Percentiles rank a stretch among this genome's conserved stretches.
Conservation (phyloP, 176 grass and related monocot genomes). For the Oryza nivara region DNA sequence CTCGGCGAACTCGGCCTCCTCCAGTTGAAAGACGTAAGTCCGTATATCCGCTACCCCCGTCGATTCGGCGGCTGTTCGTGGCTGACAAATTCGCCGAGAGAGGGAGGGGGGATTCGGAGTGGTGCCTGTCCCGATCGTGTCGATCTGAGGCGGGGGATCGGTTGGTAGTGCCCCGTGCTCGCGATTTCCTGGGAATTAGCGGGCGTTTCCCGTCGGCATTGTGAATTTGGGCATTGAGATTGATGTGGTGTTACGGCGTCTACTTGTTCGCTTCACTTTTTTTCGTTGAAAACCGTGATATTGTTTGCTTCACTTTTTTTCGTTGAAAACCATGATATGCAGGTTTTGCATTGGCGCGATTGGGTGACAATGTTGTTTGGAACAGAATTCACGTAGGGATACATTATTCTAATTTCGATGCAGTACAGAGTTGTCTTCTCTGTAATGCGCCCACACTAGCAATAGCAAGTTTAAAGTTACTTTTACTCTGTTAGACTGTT, state of each 20-base stretch:
- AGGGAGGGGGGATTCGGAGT: conserved; percentile 6
- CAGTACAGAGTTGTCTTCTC: neutral
- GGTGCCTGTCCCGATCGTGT: neutral
- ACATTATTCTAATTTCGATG: neutral
- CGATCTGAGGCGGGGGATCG: conserved; percentile 7
- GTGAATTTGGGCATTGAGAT: conserved; percentile 3
- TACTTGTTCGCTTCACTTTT: neutral
- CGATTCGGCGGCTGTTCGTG: neutral
- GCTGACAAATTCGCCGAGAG: neutral
- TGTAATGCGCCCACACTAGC: neutral
- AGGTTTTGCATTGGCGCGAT: conserved; percentile 11
- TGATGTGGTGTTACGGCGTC: neutral
- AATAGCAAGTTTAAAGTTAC: neutral
- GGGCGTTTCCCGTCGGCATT: conserved; percentile 19
- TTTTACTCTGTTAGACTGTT: neutral
- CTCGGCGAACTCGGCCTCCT: conserved; percentile 90
- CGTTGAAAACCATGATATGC: conserved; percentile 11
- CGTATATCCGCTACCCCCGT: neutral
- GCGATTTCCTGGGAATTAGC: conserved; percentile 11
- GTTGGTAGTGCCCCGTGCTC: neutral
- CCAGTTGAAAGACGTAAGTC: conserved; percentile 96
- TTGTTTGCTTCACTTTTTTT: neutral
- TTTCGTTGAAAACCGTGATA: conserved; percentile 15
- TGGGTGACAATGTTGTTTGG: neutral
- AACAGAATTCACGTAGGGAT: neutral